Conservation (phyloP, 306 rosid species). For the Medicago lupulina region DNA sequence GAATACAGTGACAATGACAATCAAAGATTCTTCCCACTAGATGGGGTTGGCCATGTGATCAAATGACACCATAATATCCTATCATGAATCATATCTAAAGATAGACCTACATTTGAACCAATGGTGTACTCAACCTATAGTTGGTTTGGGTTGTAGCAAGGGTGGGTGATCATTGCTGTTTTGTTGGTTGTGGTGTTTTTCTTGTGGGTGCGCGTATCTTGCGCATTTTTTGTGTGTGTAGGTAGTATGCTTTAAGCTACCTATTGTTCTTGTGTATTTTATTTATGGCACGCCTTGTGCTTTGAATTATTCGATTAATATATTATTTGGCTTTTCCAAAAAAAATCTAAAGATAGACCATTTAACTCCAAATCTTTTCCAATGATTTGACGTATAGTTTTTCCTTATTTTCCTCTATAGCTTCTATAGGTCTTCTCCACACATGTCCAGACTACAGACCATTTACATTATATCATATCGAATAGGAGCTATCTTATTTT, state of each 20-base stretch:
- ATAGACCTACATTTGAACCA: not conserved
- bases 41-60: not conserved
- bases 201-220: too few species aligned
- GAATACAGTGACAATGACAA: not conserved
- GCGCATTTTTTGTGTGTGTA: too few species aligned
- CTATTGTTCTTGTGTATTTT: too few species aligned
- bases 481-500: not conserved
- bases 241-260: too few species aligned
- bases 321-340: not conserved
- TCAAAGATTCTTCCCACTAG: not conserved
- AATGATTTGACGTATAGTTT: constrained; percentile 1
- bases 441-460: not conserved
- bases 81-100: not conserved
- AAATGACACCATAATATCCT: constrained; percentile 8
- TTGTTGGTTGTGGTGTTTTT: too few species aligned
- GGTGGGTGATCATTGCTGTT: too few species aligned
- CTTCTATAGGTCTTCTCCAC: not conserved
- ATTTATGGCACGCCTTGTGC: too few species aligned
- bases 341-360: constrained; percentile 8
- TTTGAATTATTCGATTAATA: too few species aligned
- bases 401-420: not conserved
- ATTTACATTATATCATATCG: not conserved
- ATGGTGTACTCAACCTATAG: too few species aligned
- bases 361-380: constrained; percentile 9
- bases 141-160: too few species aligned